Evolutionary conservation across 2,329 filamentous ascomycete genomes (phyloP), one percentile per base, ranked within the genome.

Genomic region (Cytospora piceae): DNA sequence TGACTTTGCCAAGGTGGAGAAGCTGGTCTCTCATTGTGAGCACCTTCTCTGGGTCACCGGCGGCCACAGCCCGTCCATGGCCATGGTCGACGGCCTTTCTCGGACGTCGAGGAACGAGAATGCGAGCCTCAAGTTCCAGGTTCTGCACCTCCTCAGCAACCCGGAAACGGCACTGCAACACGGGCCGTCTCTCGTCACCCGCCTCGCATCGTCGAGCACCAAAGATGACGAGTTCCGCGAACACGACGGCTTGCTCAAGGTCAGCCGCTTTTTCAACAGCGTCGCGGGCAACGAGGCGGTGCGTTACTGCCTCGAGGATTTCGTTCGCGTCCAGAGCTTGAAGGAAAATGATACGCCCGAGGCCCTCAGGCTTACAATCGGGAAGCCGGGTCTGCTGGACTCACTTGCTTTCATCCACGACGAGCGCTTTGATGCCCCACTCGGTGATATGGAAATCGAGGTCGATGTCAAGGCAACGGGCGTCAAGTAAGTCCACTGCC

Each of bases 1-100:
- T 3, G 57, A 59, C 15, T 59, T 59, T 46, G 67, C 70, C 1
- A 42, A 62, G 1, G 24, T 73, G 7, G 71, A 75, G 62, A 39
- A 53, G 0, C 68, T 75, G 7, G 58, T 71, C 34, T 32, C 37
- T n/a, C 56, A 53, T 9, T 64, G 64, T 11, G 65, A 60, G 14
- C 67, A 61, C 12, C 24, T 75, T 4, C 67, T 73, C 31, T 76
- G 73, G 73, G 71, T 75, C 0, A 74, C 72, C 3, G 66, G 67
- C 52, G 71, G 70, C 4, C 67, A 59, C n/a, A 34, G 14, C 11
- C 57, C 57, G 3, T 59, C 57, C 27, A 51, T 59, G 29, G 39
- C 39, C 29, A 39, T 59, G 3, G 27, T 59, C 9, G 57, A 59
- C 15, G 59, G 59, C 3, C 49, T 61, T n/a, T 52, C 61, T 1